Base-by-base conservation (phyloP, 2,329 filamentous ascomycete genomes). In the Hymenoscyphus albidus region DNA sequence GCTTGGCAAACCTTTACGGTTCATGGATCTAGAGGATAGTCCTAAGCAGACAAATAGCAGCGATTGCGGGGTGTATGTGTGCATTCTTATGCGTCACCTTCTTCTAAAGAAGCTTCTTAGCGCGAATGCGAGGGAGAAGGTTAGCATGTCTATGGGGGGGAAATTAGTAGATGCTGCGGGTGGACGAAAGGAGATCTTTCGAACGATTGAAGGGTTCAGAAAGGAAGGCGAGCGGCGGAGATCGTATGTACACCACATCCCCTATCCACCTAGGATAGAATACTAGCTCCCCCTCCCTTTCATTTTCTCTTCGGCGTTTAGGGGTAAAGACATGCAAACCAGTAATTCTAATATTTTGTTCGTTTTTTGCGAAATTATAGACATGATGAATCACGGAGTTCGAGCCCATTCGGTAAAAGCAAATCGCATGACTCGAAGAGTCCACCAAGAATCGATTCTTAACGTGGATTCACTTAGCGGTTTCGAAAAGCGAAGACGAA, bases 11-110 rank as follows among this genome's bases (percentile, higher is more conserved):
- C 82, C 82, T 5, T 78, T 96, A 18, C 82, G 88, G 22, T 97
- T 96, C 75, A 85, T 93, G 73, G 88, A 94, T 76, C 83, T 99
- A 62, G 82, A 89, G 0, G 94, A 98, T 74, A 90, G 87, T 10
- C 95, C 95, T 0, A 90, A 96, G 73, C 95, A 99, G 77, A 89
- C 93, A 71, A 98, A 98, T 70, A 88, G 90, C 32, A 94, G 86
- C 74, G 95, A 99, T 77, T 99, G 95, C 72, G 95, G 95, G 18
- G 92, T 99, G 0, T 98, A 93, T 76, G 95, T 99, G 2, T 98
- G 95, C 77, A 85, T 98, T 69, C 84, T 94, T 67, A 99, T 99
- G 93, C 88, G 93, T 59, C 91, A 97, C 78, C 80, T 99, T n/a
- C 83, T 99, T 18, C 82, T 97, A 60, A 93, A 93, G 78, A 83